Conservation (phyloP, 2,329 filamentous ascomycete species). For the Fusarium stilboides region DNA sequence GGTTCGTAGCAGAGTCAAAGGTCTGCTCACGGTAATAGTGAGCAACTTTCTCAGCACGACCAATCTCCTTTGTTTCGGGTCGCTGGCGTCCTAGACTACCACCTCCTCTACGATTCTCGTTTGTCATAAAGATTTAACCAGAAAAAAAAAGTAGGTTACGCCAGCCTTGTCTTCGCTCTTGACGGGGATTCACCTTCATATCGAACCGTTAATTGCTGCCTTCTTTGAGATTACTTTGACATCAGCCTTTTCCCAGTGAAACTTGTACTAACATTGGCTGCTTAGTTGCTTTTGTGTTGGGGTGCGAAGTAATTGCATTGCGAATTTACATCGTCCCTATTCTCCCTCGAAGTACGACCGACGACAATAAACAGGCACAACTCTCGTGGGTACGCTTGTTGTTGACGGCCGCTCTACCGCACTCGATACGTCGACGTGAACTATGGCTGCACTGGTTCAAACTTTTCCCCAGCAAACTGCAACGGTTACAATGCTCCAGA, state of each 20-base stretch:
- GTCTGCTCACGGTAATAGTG: conserved; percentile 64
- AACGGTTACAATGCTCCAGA: conserved; percentile 82
- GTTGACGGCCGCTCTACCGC: conserved; percentile 31
- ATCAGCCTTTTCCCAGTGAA: not conserved
- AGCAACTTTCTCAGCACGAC: conserved; percentile 58
- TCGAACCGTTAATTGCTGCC: conserved; percentile 3
- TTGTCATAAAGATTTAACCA: conserved; percentile 42
- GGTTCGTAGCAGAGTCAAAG: conserved; percentile 47
- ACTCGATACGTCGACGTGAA: conserved; percentile 53
- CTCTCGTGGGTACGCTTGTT: conserved; percentile 35
- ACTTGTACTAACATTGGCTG: conserved; percentile 24
- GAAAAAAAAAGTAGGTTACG: conserved; percentile 47
- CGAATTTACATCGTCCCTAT: conserved; percentile 13
- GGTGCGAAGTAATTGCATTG: conserved; percentile 32
- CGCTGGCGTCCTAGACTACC: conserved; percentile 70
- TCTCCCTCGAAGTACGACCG: conserved; percentile 20
- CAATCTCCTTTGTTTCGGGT: conserved; percentile 62
- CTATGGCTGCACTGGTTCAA: conserved; percentile 89
- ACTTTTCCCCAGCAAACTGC: conserved; percentile 82
- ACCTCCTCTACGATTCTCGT: conserved; percentile 54
- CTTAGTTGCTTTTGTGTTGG: conserved; percentile 31
- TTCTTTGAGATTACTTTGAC: not conserved
- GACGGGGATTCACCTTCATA: conserved; percentile 2
- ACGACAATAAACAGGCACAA: conserved; percentile 37
- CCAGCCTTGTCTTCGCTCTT: conserved; percentile 15